These are phyloP conservation scores for Neurospora sp. DNA, from an alignment of 495 filamentous ascomycete genomes.

Conservation along the genomic window DNA sequence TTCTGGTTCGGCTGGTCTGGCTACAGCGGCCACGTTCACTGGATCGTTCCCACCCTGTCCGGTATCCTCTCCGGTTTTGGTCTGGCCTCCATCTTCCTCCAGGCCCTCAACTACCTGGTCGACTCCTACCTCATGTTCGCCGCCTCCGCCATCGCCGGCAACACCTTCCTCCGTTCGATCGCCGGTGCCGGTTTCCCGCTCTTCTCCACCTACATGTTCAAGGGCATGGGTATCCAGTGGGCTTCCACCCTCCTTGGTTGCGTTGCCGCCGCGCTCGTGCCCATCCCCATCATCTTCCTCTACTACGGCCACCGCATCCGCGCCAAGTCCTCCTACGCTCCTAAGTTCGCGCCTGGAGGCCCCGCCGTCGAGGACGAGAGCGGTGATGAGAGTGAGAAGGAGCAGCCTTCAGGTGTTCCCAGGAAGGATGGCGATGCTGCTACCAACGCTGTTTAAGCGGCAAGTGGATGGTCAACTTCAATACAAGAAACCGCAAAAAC, in stretches of 20 bases:
- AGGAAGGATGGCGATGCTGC: constrained; percentile 14
- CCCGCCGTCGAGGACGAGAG: background rate
- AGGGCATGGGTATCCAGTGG: constrained; percentile 66
- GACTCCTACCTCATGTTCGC: constrained; percentile 86
- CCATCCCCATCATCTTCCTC: constrained; percentile 63
- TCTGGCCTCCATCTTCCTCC: constrained; percentile 73
- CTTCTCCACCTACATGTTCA: constrained; percentile 74
- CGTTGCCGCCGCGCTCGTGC: constrained; percentile 56
- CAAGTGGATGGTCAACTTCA: background rate
- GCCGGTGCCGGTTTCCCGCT: constrained; percentile 73
- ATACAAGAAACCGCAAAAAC: background rate
- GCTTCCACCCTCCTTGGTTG: constrained; percentile 68
- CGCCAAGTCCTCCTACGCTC: constrained; percentile 57
- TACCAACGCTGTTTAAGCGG: background rate
- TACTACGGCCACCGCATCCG: constrained; percentile 55
- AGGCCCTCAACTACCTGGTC: constrained; percentile 77
- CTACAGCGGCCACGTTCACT: constrained; percentile 54
- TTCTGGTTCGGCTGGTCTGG: constrained; percentile 88
- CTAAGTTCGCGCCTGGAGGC: constrained; percentile 25
- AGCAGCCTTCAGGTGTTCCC: background rate
- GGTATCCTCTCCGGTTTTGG: constrained; percentile 51
- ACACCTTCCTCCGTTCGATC: constrained; percentile 76
- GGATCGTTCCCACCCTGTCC: constrained; percentile 71
- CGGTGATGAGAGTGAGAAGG: constrained; percentile 1
- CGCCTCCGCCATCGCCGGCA: constrained; percentile 79